Evolutionary conservation across 768 basidiomycete species (phyloP).

Genomic region (Leccinum subgranulosum): DNA sequence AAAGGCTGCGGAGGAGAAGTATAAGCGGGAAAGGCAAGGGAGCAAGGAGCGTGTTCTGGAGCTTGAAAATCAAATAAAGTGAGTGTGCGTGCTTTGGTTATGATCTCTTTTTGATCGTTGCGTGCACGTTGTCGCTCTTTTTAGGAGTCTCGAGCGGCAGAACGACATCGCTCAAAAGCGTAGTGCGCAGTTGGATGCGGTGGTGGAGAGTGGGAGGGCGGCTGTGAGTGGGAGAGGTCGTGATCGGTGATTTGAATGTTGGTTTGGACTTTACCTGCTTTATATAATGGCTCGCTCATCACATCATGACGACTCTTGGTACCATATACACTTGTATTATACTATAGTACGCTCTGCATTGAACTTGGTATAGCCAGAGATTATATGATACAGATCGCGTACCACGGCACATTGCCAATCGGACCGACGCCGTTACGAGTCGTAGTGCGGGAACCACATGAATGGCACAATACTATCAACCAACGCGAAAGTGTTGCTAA

Average conservation of each 20-base stretch:
- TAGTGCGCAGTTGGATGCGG: slow-evolving; percentile 35
- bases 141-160: slow-evolving; percentile 72
- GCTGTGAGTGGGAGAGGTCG: slow-evolving; percentile 10
- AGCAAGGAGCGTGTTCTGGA: slow-evolving; percentile 81
- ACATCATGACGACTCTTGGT: slow-evolving; percentile 5
- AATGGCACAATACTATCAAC: too few relatives aligned
- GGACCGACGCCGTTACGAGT: too few relatives aligned
- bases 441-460: too few relatives aligned
- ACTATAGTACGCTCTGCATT: slow-evolving; percentile 7
- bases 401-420: too few relatives aligned
- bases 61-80: slow-evolving; percentile 73
- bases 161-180: slow-evolving; percentile 78
- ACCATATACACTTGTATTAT: slow-evolving; percentile 15
- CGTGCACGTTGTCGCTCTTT: not conserved
- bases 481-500: too few relatives aligned
- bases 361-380: too few relatives aligned
- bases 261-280: slow-evolving; percentile 9
- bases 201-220: slow-evolving; percentile 28
- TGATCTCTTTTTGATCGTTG: not conserved
- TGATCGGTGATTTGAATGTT: slow-evolving; percentile 15
- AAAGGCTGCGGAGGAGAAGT: slow-evolving; percentile 83
- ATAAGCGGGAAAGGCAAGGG: slow-evolving; percentile 92
- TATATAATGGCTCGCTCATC: slow-evolving; percentile 1
- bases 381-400: too few relatives aligned
- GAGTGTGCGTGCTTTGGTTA: slow-evolving; percentile 37